phyloP scores from a whole-genome alignment of 164 flowering plant species.

The Dillenia suffruticosa region DNA sequence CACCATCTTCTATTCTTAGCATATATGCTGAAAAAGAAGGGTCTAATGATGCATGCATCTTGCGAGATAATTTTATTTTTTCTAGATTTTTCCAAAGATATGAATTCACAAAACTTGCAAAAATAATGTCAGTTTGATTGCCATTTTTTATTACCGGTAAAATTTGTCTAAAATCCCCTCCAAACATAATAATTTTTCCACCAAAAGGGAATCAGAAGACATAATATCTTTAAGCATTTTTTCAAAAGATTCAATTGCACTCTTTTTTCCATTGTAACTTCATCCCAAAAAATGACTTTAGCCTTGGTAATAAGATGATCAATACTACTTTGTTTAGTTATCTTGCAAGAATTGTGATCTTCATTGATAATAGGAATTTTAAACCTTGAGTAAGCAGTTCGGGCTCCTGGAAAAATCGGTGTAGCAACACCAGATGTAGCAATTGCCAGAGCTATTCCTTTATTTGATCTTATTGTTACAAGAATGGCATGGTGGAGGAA shows the following conservation, averaged over 20 bases:
- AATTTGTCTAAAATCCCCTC: conserved; percentile 10
- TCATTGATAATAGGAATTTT: conserved; percentile 7
- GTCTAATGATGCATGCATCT: not conserved
- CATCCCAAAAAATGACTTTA: conserved; percentile 13
- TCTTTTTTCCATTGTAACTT: conserved; percentile 8
- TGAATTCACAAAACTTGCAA: not conserved
- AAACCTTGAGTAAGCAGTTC: conserved; percentile 21
- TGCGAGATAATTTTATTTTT: too few species aligned
- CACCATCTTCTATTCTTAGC: not conserved
- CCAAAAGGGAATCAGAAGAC: not conserved
- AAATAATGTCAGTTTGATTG: not conserved
- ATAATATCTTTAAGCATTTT: conserved; percentile 2
- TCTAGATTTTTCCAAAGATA: not conserved
- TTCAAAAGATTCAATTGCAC: conserved; percentile 11
- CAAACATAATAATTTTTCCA: conserved; percentile 9
- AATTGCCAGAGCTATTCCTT: not conserved
- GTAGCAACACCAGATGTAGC: conserved; percentile 12
- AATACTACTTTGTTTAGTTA: conserved; percentile 4
- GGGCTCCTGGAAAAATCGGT: conserved; percentile 5
- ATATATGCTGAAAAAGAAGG: not conserved
- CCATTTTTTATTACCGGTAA: conserved; percentile 3
- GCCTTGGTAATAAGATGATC: not conserved
- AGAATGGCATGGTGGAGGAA: conserved; percentile 10
- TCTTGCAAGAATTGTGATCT: not conserved
- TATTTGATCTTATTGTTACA: not conserved